phyloP scores from a whole-genome alignment of 2,329 filamentous ascomycete genomes.

The Sporothrix protearum region DNA sequence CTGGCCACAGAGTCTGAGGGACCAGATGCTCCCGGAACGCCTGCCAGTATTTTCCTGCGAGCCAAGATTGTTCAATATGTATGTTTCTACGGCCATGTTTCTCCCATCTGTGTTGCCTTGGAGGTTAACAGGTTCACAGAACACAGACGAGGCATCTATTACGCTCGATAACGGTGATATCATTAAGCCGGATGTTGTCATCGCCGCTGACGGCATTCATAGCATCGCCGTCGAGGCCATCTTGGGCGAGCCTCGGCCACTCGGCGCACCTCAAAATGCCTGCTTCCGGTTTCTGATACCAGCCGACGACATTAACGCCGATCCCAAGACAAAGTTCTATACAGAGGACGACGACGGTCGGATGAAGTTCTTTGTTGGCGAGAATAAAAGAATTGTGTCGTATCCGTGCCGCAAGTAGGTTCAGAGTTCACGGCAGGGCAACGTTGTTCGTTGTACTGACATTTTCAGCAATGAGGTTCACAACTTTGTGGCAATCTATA shows the following conservation, averaged over 20 bases:
- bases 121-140: not conserved
- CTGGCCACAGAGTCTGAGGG: conserved; percentile 9
- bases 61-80: conserved; percentile 11
- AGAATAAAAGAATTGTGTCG: conserved; percentile 10
- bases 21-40: not conserved
- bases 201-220: conserved; percentile 3
- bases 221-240: conserved; percentile 11
- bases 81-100: not conserved
- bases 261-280: not conserved
- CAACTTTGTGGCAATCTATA: conserved; percentile 11
- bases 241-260: not conserved
- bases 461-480: not conserved
- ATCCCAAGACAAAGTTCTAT: conserved; percentile 6
- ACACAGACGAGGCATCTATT: not conserved
- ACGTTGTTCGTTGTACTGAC: not conserved
- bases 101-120: not conserved
- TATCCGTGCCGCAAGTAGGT: conserved; percentile 14
- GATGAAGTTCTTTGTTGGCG: conserved; percentile 15
- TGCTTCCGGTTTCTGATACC: conserved; percentile 15
- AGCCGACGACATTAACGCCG: conserved; percentile 3
- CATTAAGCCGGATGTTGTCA: not conserved
- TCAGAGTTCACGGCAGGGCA: not conserved
- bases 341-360: conserved; percentile 7
- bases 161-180: conserved; percentile 2
- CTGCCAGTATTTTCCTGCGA: not conserved